phyloP scores from a whole-genome alignment of 352 stramenopile genomes.

The Globisporangium irregulare region DNA sequence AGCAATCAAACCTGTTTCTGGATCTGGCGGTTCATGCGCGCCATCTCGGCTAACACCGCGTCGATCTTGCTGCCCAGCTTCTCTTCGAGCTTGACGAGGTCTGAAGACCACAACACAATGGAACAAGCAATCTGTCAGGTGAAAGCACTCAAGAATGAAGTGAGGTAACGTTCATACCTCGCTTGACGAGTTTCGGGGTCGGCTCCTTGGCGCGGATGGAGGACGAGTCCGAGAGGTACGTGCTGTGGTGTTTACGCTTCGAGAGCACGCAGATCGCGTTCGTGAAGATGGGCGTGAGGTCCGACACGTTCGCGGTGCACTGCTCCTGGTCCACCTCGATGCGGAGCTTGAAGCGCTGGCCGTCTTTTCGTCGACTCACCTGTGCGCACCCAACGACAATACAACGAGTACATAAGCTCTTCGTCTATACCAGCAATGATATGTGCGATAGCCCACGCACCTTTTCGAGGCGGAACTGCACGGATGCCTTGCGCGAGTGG shows the following conservation, averaged over 20 bases:
- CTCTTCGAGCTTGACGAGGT: slow-evolving; percentile 61
- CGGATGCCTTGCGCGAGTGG: slow-evolving; percentile 52
- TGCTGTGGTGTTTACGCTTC: slow-evolving; percentile 73
- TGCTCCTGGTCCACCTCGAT: slow-evolving; percentile 85
- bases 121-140: background rate
- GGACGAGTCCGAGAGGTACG: slow-evolving; percentile 40
- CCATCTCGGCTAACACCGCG: slow-evolving; percentile 46
- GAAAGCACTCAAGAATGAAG: background rate
- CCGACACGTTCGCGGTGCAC: slow-evolving; percentile 73
- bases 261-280: slow-evolving; percentile 86
- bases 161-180: slow-evolving; percentile 28
- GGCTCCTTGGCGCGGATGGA: slow-evolving; percentile 45
- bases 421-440: background rate
- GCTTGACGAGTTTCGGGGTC: slow-evolving; percentile 56
- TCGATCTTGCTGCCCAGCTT: slow-evolving; percentile 54
- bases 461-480: slow-evolving; percentile 85
- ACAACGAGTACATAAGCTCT: background rate
- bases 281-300: slow-evolving; percentile 78
- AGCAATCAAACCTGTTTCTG: slow-evolving; percentile 52
- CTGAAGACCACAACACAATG: slow-evolving; percentile 19
- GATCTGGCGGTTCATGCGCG: slow-evolving; percentile 51
- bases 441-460: slow-evolving; percentile 13
- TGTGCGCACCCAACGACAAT: slow-evolving; percentile 8
- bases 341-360: slow-evolving; percentile 80
- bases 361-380: slow-evolving; percentile 81